Evolutionary conservation across 805 yeast genomes (phyloP).

Genomic region (Zygoascus flipseniorum): DNA sequence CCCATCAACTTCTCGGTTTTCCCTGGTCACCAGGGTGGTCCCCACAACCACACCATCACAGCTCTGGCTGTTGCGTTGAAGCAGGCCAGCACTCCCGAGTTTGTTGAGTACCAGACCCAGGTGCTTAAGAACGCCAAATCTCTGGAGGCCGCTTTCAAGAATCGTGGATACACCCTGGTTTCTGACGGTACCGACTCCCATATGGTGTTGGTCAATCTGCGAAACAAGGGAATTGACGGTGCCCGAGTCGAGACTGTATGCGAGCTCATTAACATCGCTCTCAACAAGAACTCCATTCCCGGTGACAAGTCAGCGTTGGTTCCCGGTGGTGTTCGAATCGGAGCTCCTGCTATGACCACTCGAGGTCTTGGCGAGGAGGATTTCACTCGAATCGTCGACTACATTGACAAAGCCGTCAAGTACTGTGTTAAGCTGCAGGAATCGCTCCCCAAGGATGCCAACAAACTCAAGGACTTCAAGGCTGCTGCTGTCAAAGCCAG

Average conservation of each 20-base stretch:
- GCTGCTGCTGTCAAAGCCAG: slow-evolving; percentile 64
- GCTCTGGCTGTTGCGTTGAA: slow-evolving; percentile 95
- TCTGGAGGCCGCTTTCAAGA: slow-evolving; percentile 65
- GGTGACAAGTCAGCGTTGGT: slow-evolving; percentile 95
- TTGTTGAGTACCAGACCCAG: slow-evolving; percentile 78
- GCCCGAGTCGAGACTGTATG: slow-evolving; percentile 94
- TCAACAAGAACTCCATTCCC: slow-evolving; percentile 96
- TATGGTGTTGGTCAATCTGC: slow-evolving; percentile 83
- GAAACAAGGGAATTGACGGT: slow-evolving; percentile 88
- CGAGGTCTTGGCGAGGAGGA: slow-evolving; percentile 91
- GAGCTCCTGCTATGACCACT: slow-evolving; percentile 98
- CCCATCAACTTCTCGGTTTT: slow-evolving; percentile 96
- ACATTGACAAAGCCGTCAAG: slow-evolving; percentile 70
- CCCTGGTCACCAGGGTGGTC: slow-evolving; percentile 99
- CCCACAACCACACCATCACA: slow-evolving; percentile 97
- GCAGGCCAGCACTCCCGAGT: slow-evolving; percentile 88
- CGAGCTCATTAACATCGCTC: slow-evolving; percentile 89
- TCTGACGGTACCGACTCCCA: slow-evolving; percentile 97
- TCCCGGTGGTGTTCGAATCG: slow-evolving; percentile 96
- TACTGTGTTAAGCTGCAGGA: slow-evolving; percentile 71
- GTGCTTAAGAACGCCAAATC: slow-evolving; percentile 83
- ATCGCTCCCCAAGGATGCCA: slow-evolving; percentile 81
- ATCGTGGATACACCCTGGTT: slow-evolving; percentile 71
- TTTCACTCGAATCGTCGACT: slow-evolving; percentile 68
- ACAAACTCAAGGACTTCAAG: slow-evolving; percentile 94